Base-by-base conservation (phyloP, 306 rosid species). In the Psophocarpus tetragonolobus region DNA sequence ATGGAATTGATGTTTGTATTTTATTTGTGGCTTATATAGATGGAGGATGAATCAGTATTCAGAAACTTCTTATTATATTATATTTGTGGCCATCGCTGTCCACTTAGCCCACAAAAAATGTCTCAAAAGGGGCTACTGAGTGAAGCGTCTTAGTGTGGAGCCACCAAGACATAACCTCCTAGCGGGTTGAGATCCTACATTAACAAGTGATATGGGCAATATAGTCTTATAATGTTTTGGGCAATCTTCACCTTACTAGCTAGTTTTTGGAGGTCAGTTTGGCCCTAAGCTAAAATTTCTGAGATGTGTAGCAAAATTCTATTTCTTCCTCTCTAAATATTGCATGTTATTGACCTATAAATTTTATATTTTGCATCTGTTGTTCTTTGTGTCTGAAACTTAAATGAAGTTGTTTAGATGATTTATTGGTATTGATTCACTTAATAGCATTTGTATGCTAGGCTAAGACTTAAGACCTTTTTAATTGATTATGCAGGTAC, bases 401-500 rank as follows among this genome's bases (percentile, higher is more conserved):
- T 38, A 41, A 67, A 38, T 42, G 5, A 33, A 58, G 39, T 69
- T 61, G 73, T 61, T 76, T 62, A 36, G 17, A 60, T 66, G n/a
- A n/a, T n/a, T n/a, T n/a, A 30, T 79, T 71, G 32, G 23, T 48
- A 48, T 61, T 36, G 71, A 56, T 80, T 35, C 69, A 17, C 83
- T 75, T 42, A 53, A 76, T 48, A 48, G 36, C 75, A 75, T 48
- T 65, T 75, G 8, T 53, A 41, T 67, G 65, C 50, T 39, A 24
- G 58, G 20, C 72, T 75, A 68, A 79, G 74, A 56, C 45, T n/a
- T n/a, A n/a, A n/a, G n/a, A n/a, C n/a, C n/a, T 6, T 71, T 32
- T 74, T 74, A 79, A 53, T 78, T 51, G 53, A 38, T 65, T 80
- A 48, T 87, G 85, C 92, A 92, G 99, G 95, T 95, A 95, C 79